A percentile compares a stretch with the other conserved stretches of the same genome.
Conservation (phyloP, 2,329 filamentous ascomycete species). For the Grosmannia huntii region DNA sequence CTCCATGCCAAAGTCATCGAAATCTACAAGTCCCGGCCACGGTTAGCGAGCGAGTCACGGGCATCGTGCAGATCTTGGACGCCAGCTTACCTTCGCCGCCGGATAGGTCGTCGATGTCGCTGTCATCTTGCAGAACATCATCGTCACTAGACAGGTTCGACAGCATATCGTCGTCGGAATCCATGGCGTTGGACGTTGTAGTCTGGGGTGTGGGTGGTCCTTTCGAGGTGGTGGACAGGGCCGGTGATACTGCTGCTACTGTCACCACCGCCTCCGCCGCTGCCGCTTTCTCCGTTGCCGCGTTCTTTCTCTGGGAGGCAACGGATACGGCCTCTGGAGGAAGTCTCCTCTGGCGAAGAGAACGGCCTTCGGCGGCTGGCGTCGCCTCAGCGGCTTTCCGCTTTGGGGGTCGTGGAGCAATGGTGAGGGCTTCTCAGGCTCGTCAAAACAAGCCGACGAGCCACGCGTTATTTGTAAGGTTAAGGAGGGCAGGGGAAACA, state of each 20-base stretch:
- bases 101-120: conserved; percentile 55
- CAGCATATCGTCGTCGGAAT: conserved; percentile 92
- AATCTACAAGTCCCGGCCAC: conserved; percentile 13
- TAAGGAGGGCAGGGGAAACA: not conserved
- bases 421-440: conserved; percentile 26
- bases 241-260: not conserved
- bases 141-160: conserved; percentile 69
- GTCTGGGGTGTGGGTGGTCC: conserved; percentile 22
- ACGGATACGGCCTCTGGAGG: conserved; percentile 46
- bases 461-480: not conserved
- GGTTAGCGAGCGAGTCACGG: too few relatives aligned
- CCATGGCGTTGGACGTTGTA: conserved; percentile 54
- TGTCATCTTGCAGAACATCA: conserved; percentile 62
- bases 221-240: not conserved
- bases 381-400: conserved; percentile 55
- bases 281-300: not conserved
- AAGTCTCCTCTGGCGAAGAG: conserved; percentile 36
- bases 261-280: not conserved
- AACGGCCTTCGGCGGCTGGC: conserved; percentile 32
- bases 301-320: not conserved
- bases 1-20: conserved; percentile 37
- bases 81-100: conserved; percentile 33
- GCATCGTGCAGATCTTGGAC: too few relatives aligned
- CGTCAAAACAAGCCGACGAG: conserved; percentile 14
- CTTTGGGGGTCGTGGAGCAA: conserved; percentile 47